Conservation (phyloP, 805 yeast genomes). For the Jamesozyma rosinii region DNA sequence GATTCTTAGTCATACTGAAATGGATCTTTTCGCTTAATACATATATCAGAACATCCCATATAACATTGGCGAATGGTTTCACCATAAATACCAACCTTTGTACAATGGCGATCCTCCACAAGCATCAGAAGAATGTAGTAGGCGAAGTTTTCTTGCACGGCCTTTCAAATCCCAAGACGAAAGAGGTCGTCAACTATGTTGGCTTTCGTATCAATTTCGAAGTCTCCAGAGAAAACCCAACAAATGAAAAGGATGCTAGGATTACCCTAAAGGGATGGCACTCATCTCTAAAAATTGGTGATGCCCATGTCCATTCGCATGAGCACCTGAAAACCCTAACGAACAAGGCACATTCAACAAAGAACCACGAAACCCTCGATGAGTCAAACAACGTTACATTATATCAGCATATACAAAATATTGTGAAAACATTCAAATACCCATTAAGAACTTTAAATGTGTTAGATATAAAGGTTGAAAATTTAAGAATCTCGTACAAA, state of each 20-base stretch:
- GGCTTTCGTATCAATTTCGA: constrained; percentile 12
- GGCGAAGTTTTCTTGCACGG: constrained; percentile 18
- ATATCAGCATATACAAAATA: not conserved
- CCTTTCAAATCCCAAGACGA: constrained; percentile 6
- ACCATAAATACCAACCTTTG: constrained; percentile 10
- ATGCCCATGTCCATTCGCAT: constrained; percentile 10
- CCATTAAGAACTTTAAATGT: constrained; percentile 13
- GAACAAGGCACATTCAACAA: not conserved
- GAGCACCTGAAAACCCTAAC: not conserved
- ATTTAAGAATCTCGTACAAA: constrained; percentile 15
- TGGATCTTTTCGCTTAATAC: constrained; percentile 12
- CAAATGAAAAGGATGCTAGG: constrained; percentile 1
- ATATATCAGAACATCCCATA: constrained; percentile 8
- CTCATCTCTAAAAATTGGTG: constrained; percentile 15
- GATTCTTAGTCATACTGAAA: constrained; percentile 7
- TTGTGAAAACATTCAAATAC: constrained; percentile 2
- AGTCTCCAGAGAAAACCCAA: constrained; percentile 2
- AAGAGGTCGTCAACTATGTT: constrained; percentile 14
- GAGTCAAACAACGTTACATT: not conserved
- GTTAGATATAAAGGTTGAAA: constrained; percentile 27
- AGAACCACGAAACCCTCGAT: not conserved
- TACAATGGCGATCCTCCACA: constrained; percentile 13
- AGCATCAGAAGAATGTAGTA: constrained; percentile 9
- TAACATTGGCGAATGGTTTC: constrained; percentile 7
- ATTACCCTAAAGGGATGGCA: constrained; percentile 14